Percentiles rank a stretch among this genome's conserved stretches.
phyloP scores from a whole-genome alignment of 192 early-diverging fungal genomes.

The Podila epigama region DNA sequence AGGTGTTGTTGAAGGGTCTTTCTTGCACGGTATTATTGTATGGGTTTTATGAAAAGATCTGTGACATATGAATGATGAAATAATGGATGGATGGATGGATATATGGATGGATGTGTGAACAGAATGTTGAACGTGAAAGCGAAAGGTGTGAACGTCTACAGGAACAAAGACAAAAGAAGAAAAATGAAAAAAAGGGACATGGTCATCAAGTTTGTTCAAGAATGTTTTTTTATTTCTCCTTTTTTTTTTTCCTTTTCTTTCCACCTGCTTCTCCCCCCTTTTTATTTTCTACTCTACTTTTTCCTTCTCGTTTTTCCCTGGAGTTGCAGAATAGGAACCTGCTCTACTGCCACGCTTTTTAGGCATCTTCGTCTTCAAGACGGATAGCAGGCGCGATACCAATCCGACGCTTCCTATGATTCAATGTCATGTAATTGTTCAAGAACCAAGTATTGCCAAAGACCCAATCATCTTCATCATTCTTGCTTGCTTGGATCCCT shows the following conservation, averaged over 20 bases:
- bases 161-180: too few species aligned
- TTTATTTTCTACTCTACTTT: too few species aligned
- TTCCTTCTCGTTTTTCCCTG: background rate
- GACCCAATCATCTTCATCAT: constrained; percentile 31
- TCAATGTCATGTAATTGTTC: constrained; percentile 29
- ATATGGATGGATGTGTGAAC: too few species aligned
- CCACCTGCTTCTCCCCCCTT: too few species aligned
- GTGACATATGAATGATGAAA: background rate
- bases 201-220: too few species aligned
- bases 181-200: too few species aligned
- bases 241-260: too few species aligned
- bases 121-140: too few species aligned
- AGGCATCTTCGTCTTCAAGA: background rate
- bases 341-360: too few species aligned
- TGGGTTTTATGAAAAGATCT: background rate
- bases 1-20: too few species aligned
- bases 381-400: constrained; percentile 7
- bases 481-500: constrained; percentile 20
- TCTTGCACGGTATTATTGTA: background rate
- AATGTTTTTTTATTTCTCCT: too few species aligned
- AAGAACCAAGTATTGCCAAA: constrained; percentile 26
- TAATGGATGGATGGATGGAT: background rate
- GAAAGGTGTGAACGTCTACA: too few species aligned
- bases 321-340: background rate
- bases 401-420: constrained; percentile 14